These are phyloP conservation scores for Elsinoe ampelina DNA, from an alignment of 2,329 filamentous ascomycete species.

Conservation along the genomic window DNA sequence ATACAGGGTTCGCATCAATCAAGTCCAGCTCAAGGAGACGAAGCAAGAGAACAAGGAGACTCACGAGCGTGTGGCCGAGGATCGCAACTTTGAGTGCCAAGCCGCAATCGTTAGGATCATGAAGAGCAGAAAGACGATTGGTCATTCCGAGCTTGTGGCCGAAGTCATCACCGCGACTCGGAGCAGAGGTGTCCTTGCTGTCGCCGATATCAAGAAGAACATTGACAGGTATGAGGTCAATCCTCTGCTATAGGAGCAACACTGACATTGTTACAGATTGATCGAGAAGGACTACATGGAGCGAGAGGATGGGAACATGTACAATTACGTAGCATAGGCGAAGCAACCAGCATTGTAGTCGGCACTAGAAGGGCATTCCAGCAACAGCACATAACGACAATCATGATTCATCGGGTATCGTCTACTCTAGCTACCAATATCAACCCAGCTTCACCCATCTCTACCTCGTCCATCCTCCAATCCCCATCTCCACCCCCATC, in stretches of 20 bases:
- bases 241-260: neutral
- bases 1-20: constrained; percentile 94
- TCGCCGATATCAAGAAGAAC: constrained; percentile 86
- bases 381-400: neutral
- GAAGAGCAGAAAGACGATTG: constrained; percentile 85
- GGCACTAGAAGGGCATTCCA: neutral
- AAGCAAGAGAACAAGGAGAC: constrained; percentile 91
- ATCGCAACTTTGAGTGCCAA: constrained; percentile 92
- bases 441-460: neutral
- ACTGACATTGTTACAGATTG: constrained; percentile 46
- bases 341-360: neutral
- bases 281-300: constrained; percentile 94
- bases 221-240: constrained; percentile 70
- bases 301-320: constrained; percentile 55
- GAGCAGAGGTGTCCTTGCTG: constrained; percentile 74
- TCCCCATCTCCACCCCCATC: neutral
- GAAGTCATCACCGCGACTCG: constrained; percentile 90
- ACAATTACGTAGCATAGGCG: constrained; percentile 38
- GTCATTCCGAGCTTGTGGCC: constrained; percentile 75
- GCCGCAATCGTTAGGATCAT: constrained; percentile 94
- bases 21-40: constrained; percentile 94
- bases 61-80: constrained; percentile 78
- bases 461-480: neutral
- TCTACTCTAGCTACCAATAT: neutral
- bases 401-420: constrained; percentile 11